Conservation (phyloP, 2,329 filamentous ascomycete species). For the Epichloe aotearoae region DNA sequence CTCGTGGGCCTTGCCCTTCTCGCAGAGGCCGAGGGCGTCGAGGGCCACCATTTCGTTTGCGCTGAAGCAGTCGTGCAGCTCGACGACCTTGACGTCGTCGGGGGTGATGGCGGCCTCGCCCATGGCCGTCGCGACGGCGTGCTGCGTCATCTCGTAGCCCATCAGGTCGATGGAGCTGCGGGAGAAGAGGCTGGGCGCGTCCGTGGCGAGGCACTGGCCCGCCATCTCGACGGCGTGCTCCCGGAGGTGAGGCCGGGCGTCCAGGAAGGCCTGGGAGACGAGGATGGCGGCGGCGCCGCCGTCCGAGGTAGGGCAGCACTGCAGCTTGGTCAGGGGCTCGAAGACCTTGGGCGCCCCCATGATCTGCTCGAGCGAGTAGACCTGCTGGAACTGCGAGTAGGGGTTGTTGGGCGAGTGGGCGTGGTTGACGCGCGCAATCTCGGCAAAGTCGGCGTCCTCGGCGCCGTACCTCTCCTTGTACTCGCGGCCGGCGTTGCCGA, state of each 20-base stretch:
- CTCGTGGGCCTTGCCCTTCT: slow-evolving; percentile 78
- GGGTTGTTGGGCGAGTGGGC: slow-evolving; percentile 84
- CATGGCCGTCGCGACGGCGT: slow-evolving; percentile 57
- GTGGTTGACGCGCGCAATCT: slow-evolving; percentile 89
- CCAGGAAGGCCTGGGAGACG: slow-evolving; percentile 79
- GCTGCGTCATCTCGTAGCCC: slow-evolving; percentile 72
- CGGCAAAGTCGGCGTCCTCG: slow-evolving; percentile 73
- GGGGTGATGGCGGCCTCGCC: slow-evolving; percentile 58
- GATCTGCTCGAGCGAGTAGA: slow-evolving; percentile 79
- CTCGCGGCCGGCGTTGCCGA: slow-evolving; percentile 85
- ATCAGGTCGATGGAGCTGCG: slow-evolving; percentile 74
- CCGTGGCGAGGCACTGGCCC: slow-evolving; percentile 77
- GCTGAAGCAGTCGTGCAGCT: slow-evolving; percentile 94
- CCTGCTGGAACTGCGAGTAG: slow-evolving; percentile 93
- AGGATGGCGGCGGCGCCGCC: slow-evolving; percentile 80
- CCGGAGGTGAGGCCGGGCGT: slow-evolving; percentile 68
- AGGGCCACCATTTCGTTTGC: slow-evolving; percentile 88
- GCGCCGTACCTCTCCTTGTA: slow-evolving; percentile 96
- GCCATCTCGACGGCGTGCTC: slow-evolving; percentile 78
- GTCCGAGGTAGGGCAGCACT: slow-evolving; percentile 94
- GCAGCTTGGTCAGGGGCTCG: slow-evolving; percentile 86
- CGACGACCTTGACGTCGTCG: slow-evolving; percentile 66
- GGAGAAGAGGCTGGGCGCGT: slow-evolving; percentile 67
- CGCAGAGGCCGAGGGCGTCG: slow-evolving; percentile 69
- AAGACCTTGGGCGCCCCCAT: slow-evolving; percentile 64